Percentiles rank a stretch among this genome's conserved stretches.
These are phyloP conservation scores for Leucoagaricus sp. DNA, from an alignment of 1,284 basidiomycete genomes.

Conservation along the genomic window DNA sequence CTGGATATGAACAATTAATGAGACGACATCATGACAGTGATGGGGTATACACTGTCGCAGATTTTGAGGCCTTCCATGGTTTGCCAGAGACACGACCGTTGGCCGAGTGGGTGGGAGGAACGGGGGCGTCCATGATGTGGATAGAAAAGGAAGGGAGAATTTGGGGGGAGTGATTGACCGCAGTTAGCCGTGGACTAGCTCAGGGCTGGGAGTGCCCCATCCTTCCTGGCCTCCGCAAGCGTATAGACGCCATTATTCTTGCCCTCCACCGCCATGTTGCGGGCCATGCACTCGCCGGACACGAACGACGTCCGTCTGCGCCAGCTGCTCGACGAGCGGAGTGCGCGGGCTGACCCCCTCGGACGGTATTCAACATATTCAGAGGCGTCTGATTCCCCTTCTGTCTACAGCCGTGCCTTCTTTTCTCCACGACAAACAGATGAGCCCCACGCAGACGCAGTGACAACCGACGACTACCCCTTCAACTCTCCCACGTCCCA, in stretches of 20 bases:
- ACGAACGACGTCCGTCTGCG: slow-evolving; percentile 49
- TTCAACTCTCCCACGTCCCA: slow-evolving; percentile 23
- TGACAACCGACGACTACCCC: slow-evolving; percentile 20
- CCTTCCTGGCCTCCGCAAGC: slow-evolving; percentile 9
- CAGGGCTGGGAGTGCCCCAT: slow-evolving; percentile 1
- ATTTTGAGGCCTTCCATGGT: slow-evolving; percentile 64
- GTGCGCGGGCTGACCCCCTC: slow-evolving; percentile 47
- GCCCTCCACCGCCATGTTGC: slow-evolving; percentile 30
- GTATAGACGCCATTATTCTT: slow-evolving; percentile 18
- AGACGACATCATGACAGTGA: slow-evolving; percentile 10
- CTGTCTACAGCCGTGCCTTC: slow-evolving; percentile 61
- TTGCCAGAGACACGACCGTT: slow-evolving; percentile 63
- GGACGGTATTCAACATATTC: slow-evolving; percentile 54
- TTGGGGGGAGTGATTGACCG: background rate
- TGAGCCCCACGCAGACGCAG: slow-evolving; percentile 26
- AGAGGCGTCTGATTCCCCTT: slow-evolving; percentile 65
- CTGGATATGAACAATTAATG: slow-evolving; percentile 36
- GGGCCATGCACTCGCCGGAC: slow-evolving; percentile 32
- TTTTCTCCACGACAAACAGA: slow-evolving; percentile 48
- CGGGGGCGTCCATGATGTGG: slow-evolving; percentile 23
- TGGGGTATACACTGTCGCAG: slow-evolving; percentile 56
- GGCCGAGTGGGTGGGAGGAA: slow-evolving; percentile 51
- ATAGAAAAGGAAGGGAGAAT: slow-evolving; percentile 2
- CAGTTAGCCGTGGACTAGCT: slow-evolving; percentile 7
- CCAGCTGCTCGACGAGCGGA: slow-evolving; percentile 55